phyloP scores from a whole-genome alignment of 495 filamentous ascomycete species.

The Lophiotrema nucula region DNA sequence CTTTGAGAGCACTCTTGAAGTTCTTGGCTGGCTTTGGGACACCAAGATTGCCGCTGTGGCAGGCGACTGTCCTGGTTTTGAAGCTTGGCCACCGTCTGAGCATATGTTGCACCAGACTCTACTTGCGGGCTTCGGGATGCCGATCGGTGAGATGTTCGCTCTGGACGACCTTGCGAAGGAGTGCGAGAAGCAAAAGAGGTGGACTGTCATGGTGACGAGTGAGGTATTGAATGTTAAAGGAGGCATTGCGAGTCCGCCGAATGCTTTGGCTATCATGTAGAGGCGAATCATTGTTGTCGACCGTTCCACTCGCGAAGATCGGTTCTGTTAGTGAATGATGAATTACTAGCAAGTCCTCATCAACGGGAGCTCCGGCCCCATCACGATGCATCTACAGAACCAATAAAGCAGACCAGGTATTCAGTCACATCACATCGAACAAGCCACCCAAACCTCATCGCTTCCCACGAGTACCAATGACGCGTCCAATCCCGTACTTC shows the following conservation, averaged over 20 bases:
- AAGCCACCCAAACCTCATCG: too few relatives aligned
- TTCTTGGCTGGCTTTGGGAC: slow-evolving; percentile 31
- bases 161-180: slow-evolving; percentile 23
- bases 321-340: too few relatives aligned
- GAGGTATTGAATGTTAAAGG: slow-evolving; percentile 28
- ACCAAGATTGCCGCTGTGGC: slow-evolving; percentile 26
- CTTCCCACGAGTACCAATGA: too few relatives aligned
- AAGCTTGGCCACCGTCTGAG: slow-evolving; percentile 24
- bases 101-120: slow-evolving; percentile 24
- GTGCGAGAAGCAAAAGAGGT: slow-evolving; percentile 24
- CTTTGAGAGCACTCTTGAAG: slow-evolving; percentile 19
- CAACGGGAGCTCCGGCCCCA: too few relatives aligned
- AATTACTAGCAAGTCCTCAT: too few relatives aligned
- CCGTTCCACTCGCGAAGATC: too few relatives aligned
- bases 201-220: slow-evolving; percentile 28
- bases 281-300: too few relatives aligned
- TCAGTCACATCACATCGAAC: too few relatives aligned
- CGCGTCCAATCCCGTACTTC: too few relatives aligned
- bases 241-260: slow-evolving; percentile 29
- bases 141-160: slow-evolving; percentile 33
- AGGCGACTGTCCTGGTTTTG: slow-evolving; percentile 27
- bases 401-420: too few relatives aligned
- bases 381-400: too few relatives aligned
- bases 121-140: slow-evolving; percentile 30
- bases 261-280: slow-evolving; percentile 32